Conservation (phyloP, 129 eudicot genomes). For the Artemisia argyi region DNA sequence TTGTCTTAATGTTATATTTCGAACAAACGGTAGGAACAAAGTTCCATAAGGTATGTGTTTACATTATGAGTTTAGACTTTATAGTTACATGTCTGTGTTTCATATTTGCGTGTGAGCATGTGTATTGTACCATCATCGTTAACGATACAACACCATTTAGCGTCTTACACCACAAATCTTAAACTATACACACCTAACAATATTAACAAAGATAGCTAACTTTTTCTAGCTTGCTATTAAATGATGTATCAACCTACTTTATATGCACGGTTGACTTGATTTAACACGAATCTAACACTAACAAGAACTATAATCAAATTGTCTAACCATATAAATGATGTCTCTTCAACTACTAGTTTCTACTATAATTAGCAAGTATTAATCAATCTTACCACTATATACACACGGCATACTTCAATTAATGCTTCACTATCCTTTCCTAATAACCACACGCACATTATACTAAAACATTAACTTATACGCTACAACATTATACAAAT, state of each 20-base stretch:
- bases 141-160: too few relatives aligned
- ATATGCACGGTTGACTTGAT: neutral
- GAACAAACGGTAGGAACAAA: too few relatives aligned
- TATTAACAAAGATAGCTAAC: too few relatives aligned
- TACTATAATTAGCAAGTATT: neutral
- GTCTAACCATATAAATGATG: neutral
- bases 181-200: too few relatives aligned
- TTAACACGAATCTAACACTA: neutral
- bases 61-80: too few relatives aligned
- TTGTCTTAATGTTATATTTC: too few relatives aligned
- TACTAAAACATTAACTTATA: neutral
- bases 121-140: too few relatives aligned
- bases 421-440: neutral
- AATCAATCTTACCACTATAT: neutral
- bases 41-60: too few relatives aligned
- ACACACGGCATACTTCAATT: neutral
- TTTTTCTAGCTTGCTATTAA: neutral
- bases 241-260: neutral
- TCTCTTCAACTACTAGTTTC: neutral
- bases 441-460: neutral
- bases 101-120: too few relatives aligned
- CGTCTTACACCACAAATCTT: too few relatives aligned
- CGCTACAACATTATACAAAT: neutral
- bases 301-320: neutral
- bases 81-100: too few relatives aligned